Base-by-base conservation (phyloP, 1,284 basidiomycete genomes). In the Trichosporon inkin region DNA sequence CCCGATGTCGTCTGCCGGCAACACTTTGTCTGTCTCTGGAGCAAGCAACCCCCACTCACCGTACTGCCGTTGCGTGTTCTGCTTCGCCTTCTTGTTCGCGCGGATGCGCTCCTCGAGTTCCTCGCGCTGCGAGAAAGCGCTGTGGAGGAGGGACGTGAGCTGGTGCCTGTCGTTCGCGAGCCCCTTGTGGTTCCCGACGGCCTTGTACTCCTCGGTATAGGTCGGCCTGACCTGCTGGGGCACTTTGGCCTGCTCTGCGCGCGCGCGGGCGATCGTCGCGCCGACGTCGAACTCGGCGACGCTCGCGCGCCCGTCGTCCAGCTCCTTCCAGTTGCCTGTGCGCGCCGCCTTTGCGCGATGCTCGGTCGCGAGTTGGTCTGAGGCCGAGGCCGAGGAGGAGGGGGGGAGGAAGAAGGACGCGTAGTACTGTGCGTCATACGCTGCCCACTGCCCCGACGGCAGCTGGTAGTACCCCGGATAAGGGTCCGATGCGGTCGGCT, bases 391-490 rank as follows among this genome's bases (percentile, higher is more conserved):
- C 19, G 35, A 32, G 20, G 49, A 41, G 13, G 38, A 7, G 53
- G 38, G 17, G 53, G 56, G 20, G 6, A 54, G 40, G 63, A 76
- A 83, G 78, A 88, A 89, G 34, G 81, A 84, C 34, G 82, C 81
- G 72, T 90, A 93, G 75, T 89, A 91, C n/a, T 70, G 82, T 0
- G 84, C 77, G 58, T 93, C 89, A 74, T 93, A 83, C 0, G 87
- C 85, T 22, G 84, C 86, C 87, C 90, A 93, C 53, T 81, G 72
- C 10, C 90, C 90, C 1, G 87, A 87, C 0, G 90, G 89, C 24
- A 88, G 82, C 63, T 87, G 85, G 74, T 94, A 93, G 78, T 92
- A 94, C 2, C 91, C 91, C 2, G 91, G 91, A 74, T 92, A 92
- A 17, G 84, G 84, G 71, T 93, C 91, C 19, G 81, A 79, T 0